Base-by-base conservation (phyloP, 768 basidiomycete species). In the Tulasnella calospora region DNA sequence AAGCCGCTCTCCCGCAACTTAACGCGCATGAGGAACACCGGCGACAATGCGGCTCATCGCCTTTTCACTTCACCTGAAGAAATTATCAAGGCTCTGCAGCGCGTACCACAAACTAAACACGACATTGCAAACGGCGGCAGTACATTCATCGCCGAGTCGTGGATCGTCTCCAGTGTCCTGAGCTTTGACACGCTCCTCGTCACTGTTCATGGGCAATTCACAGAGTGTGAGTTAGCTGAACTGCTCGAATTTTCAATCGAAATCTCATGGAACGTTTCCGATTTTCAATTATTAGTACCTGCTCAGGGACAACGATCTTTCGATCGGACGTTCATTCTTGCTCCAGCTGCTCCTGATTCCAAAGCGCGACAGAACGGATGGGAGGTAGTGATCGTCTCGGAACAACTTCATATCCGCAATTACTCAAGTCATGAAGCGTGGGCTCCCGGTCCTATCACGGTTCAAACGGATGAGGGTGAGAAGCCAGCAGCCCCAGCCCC, bases 301-400 rank as follows among this genome's bases (percentile, higher is more conserved):
- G 87, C 90, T 12, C 89, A 90, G 76, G 96, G 95, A 15, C 85
- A 95, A 33, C 90, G 97, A 70, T 97, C 96, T 30, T 99, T 99
- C 84, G 95, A 98, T 83, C 89, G 98, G 78, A 91, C 94, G 0
- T 96, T 99, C 82, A 88, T 99, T 76, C 86, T 99, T 35, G 90
- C 91, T 6, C 92, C 93, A 51, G 92, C 96, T 3, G 85, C 90
- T 35, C 90, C 92, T 74, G 93, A 91, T 36, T 96, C 96, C 81
- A 86, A 96, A 46, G 95, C 97, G 4, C 91, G 90, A 82, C 81
- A 87, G 74, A 90, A 89, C 76, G 95, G 96, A 17, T 99, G 98
- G 98, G 91, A 94, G 72, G 93, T 95, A 78, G 86, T 90, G 78
- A 91, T 99, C 81, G 86, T 98, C 3, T 98, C 95, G 21, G 98